Percentiles rank a stretch among this genome's conserved stretches.
phyloP scores from a whole-genome alignment of 2,329 filamentous ascomycete genomes.

The Daldinia sp. region DNA sequence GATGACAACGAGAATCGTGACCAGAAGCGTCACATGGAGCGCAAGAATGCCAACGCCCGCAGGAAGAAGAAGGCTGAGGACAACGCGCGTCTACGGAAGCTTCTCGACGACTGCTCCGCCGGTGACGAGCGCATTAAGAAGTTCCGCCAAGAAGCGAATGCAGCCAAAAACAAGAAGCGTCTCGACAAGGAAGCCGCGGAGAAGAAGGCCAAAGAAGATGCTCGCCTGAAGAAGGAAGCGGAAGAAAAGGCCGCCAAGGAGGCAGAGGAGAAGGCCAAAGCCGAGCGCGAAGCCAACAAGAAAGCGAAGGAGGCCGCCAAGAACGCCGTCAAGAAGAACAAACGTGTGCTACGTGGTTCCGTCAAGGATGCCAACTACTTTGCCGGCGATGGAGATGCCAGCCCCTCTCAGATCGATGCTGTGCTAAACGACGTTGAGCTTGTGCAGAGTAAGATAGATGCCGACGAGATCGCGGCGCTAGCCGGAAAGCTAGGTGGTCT shows the following conservation, averaged over 20 bases:
- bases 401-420: slow-evolving; percentile 80
- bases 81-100: slow-evolving; percentile 84
- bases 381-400: slow-evolving; percentile 68
- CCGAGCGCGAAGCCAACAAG: slow-evolving; percentile 82
- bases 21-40: slow-evolving; percentile 97
- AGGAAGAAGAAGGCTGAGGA: slow-evolving; percentile 99
- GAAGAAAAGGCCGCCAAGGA: slow-evolving; percentile 82
- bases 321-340: slow-evolving; percentile 99
- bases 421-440: slow-evolving; percentile 87
- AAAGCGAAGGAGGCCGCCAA: slow-evolving; percentile 99
- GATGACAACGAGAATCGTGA: slow-evolving; percentile 99
- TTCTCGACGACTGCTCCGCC: slow-evolving; percentile 86
- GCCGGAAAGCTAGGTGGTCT: slow-evolving; percentile 81
- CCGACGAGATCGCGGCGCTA: slow-evolving; percentile 87
- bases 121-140: slow-evolving; percentile 96
- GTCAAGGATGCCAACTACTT: slow-evolving; percentile 99
- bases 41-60: slow-evolving; percentile 96
- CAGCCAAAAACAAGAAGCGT: slow-evolving; percentile 95
- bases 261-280: slow-evolving; percentile 87
- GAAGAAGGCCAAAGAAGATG: slow-evolving; percentile 86
- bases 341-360: slow-evolving; percentile 91
- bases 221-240: slow-evolving; percentile 81
- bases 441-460: slow-evolving; percentile 86
- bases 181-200: slow-evolving; percentile 90
- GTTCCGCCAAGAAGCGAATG: slow-evolving; percentile 91